Evolutionary conservation across 805 yeast species (phyloP).

Genomic region (Jamesozyma spencerorum): DNA sequence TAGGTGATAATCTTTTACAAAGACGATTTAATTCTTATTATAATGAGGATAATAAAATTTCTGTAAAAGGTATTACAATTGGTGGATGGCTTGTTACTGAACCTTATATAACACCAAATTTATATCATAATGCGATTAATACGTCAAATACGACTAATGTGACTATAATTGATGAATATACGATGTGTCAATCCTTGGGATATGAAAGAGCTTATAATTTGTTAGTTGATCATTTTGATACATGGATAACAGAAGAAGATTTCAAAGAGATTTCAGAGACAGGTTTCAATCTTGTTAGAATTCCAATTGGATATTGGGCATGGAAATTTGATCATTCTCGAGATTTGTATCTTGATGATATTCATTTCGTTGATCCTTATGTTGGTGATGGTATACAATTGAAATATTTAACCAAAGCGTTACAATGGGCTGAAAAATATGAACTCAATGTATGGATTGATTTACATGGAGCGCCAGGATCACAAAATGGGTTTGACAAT

Average conservation of each 20-base stretch:
- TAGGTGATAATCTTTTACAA: constrained; percentile 1
- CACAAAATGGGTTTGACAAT: constrained; percentile 81
- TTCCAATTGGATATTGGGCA: constrained; percentile 82
- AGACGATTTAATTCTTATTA: constrained; percentile 7
- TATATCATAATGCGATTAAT: constrained; percentile 31
- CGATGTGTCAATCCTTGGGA: constrained; percentile 43
- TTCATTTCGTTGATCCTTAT: constrained; percentile 46
- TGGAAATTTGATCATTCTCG: constrained; percentile 33
- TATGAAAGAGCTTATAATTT: constrained; percentile 34
- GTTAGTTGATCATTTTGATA: constrained; percentile 45
- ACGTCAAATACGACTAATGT: constrained; percentile 23
- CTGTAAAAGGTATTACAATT: constrained; percentile 37
- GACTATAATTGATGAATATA: constrained; percentile 49
- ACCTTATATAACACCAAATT: constrained; percentile 60
- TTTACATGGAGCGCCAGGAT: constrained; percentile 74
- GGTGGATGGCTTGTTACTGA: constrained; percentile 72
- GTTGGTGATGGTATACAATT: constrained; percentile 50
- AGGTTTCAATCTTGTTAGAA: constrained; percentile 63
- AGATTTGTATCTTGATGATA: constrained; percentile 10
- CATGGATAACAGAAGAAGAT: constrained; percentile 53
- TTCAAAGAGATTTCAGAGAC: constrained; percentile 39
- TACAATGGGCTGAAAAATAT: constrained; percentile 56
- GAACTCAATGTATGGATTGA: constrained; percentile 65
- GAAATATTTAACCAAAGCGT: constrained; percentile 50
- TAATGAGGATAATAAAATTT: not conserved